Conservation (phyloP, 441 rosid genomes). For the Corymbia citriodora region DNA sequence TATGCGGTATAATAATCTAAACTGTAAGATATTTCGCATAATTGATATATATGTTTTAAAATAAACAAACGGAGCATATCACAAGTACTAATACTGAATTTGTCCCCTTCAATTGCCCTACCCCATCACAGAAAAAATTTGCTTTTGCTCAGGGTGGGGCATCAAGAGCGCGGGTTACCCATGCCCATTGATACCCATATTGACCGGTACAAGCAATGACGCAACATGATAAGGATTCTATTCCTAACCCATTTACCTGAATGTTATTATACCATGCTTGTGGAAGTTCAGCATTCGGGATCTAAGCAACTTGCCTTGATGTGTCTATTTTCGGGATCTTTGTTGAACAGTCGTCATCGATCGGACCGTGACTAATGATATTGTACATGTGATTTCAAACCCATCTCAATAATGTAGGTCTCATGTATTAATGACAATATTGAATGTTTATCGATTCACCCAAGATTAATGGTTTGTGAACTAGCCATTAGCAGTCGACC, state of each 20-base stretch:
- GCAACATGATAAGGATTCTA: neutral
- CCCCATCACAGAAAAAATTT: neutral
- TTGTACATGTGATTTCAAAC: neutral
- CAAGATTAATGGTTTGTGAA: neutral
- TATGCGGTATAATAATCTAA: neutral
- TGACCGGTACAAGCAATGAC: neutral
- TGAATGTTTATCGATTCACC: neutral
- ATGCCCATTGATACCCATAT: neutral
- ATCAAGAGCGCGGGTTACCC: neutral
- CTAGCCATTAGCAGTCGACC: neutral
- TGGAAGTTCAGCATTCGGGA: neutral
- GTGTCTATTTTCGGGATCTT: neutral
- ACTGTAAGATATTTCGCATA: neutral
- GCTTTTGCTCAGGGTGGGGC: neutral
- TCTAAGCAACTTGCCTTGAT: neutral
- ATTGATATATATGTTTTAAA: neutral
- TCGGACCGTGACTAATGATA: neutral
- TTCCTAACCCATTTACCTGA: neutral
- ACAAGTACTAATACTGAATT: neutral
- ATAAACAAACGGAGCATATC: neutral
- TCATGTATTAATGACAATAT: neutral
- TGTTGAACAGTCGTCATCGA: neutral
- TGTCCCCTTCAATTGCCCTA: neutral
- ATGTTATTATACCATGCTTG: neutral
- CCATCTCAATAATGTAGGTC: neutral